These are phyloP conservation scores for Paraphaeosphaeria minitans DNA, from an alignment of 2,329 filamentous ascomycete species.

Conservation along the genomic window DNA sequence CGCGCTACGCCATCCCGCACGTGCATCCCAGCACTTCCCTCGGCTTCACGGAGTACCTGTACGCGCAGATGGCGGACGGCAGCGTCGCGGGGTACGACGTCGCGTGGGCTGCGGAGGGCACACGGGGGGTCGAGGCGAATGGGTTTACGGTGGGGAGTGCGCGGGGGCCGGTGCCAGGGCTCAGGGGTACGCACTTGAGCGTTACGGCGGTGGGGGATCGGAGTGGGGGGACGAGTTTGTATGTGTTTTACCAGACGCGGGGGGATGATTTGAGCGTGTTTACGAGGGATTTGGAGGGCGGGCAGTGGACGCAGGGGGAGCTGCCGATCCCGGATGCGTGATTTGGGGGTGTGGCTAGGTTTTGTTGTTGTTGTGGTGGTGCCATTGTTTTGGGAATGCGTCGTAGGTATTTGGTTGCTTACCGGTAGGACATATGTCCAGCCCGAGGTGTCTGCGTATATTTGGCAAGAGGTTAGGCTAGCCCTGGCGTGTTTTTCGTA, in stretches of 20 bases:
- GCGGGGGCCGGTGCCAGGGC: constrained; percentile 32
- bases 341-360: background rate
- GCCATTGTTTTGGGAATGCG: background rate
- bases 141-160: constrained; percentile 41
- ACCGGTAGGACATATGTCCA: no score
- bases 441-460: no score
- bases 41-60: constrained; percentile 52
- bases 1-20: constrained; percentile 36
- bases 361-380: no score
- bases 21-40: constrained; percentile 49
- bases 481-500: no score
- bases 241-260: constrained; percentile 40
- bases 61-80: constrained; percentile 45
- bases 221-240: constrained; percentile 30
- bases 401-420: background rate
- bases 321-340: constrained; percentile 33
- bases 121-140: constrained; percentile 32
- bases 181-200: constrained; percentile 49
- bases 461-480: no score
- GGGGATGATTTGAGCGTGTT: constrained; percentile 40
- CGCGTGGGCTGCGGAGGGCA: constrained; percentile 47
- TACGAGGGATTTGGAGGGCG: constrained; percentile 30
- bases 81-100: constrained; percentile 50
- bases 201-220: constrained; percentile 42
- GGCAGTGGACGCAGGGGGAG: constrained; percentile 38